Evolutionary conservation across 352 stramenopile genomes (phyloP).

Genomic region (Phytophthora cactorum): DNA sequence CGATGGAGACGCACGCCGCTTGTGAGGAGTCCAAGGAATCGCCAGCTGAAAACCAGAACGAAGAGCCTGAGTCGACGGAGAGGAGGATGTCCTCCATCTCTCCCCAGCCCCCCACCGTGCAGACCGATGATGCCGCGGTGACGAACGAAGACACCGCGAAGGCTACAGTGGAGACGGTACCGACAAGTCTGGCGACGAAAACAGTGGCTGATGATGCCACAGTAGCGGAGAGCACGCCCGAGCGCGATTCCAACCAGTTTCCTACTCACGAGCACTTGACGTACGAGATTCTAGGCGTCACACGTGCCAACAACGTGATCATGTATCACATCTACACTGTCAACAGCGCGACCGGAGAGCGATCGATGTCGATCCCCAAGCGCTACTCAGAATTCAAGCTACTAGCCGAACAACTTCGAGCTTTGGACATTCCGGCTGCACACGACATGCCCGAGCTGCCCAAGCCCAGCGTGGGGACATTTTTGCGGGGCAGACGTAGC

Average conservation of each 20-base stretch:
- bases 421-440: conserved; percentile 33
- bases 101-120: conserved; percentile 17
- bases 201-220: conserved; percentile 17
- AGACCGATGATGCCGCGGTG: conserved; percentile 20
- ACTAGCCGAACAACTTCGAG: conserved; percentile 51
- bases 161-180: conserved; percentile 26
- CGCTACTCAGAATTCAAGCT: conserved; percentile 68
- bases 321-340: conserved; percentile 64
- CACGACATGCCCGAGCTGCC: conserved; percentile 45
- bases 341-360: conserved; percentile 29
- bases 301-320: conserved; percentile 48
- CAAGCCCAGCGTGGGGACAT: conserved; percentile 45
- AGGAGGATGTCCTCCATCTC: conserved; percentile 24
- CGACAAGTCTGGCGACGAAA: conserved; percentile 24
- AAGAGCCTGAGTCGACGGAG: conserved; percentile 14
- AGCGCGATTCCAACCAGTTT: conserved; percentile 25
- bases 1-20: conserved; percentile 19
- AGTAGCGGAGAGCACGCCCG: conserved; percentile 10
- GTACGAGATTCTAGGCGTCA: conserved; percentile 56
- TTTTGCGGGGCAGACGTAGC: conserved; percentile 51
- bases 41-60: conserved; percentile 7
- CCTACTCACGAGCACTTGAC: conserved; percentile 17
- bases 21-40: conserved; percentile 23
- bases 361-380: conserved; percentile 35
- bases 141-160: conserved; percentile 31